Conservation (phyloP, 306 rosid genomes). For the Benincasa hispida region DNA sequence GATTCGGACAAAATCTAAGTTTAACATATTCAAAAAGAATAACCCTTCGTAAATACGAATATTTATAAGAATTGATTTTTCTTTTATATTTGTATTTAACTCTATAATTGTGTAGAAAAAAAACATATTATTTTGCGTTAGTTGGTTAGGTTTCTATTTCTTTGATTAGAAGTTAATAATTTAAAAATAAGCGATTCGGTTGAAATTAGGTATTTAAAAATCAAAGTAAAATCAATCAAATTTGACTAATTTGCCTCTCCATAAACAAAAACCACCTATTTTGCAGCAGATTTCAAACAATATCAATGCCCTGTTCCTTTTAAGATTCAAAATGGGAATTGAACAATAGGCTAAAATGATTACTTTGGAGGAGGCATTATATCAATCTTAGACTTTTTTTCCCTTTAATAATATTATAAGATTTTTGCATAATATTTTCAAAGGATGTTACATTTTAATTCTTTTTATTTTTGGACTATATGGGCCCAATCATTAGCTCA, state of each 20-base stretch:
- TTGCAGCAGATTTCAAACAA: background rate
- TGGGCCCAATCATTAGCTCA: background rate
- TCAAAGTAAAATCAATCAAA: background rate
- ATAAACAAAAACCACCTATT: background rate
- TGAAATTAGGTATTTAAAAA: background rate
- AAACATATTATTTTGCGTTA: background rate
- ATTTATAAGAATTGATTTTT: no score
- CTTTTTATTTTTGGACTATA: background rate
- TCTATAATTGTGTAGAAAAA: background rate
- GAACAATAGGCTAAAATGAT: background rate
- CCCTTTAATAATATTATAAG: background rate
- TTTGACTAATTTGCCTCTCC: background rate
- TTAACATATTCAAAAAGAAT: background rate
- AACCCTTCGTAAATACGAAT: background rate
- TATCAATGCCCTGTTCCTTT: background rate
- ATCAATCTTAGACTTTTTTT: background rate
- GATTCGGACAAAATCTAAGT: background rate
- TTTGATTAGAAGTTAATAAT: background rate
- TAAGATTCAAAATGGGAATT: slow-evolving; percentile 2
- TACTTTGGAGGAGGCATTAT: background rate
- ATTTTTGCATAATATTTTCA: background rate
- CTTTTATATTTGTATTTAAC: background rate
- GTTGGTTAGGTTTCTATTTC: background rate
- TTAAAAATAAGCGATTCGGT: background rate
- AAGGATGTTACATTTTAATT: background rate